phyloP scores from a whole-genome alignment of 2,329 filamentous ascomycete species.

The Harringtonia lauricola region DNA sequence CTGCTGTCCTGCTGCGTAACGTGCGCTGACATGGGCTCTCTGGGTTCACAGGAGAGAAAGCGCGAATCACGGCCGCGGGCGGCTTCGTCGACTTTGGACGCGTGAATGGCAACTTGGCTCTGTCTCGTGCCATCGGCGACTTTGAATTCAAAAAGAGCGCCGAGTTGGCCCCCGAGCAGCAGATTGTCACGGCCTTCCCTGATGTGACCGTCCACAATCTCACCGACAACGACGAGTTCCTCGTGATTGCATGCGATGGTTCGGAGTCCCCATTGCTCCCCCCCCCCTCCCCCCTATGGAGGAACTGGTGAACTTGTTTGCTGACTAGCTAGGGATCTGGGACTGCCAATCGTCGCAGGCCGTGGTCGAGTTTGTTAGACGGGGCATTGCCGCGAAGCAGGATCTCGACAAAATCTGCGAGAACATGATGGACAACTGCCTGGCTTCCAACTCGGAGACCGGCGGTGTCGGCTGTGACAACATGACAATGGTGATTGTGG shows the following conservation, averaged over 20 bases:
- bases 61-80: slow-evolving; percentile 87
- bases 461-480: slow-evolving; percentile 98
- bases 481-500: slow-evolving; percentile 95
- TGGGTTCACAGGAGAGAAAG: slow-evolving; percentile 66
- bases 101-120: slow-evolving; percentile 93
- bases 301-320: background rate
- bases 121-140: slow-evolving; percentile 95
- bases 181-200: slow-evolving; percentile 95
- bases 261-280: slow-evolving; percentile 22
- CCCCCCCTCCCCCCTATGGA: no score
- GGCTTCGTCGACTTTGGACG: slow-evolving; percentile 98
- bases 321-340: slow-evolving; percentile 69
- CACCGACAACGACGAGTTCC: slow-evolving; percentile 87
- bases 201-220: slow-evolving; percentile 89
- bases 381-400: slow-evolving; percentile 94
- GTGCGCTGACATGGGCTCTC: no score
- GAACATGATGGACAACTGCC: slow-evolving; percentile 99
- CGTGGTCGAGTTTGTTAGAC: slow-evolving; percentile 90
- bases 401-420: slow-evolving; percentile 91
- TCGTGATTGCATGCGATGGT: slow-evolving; percentile 91
- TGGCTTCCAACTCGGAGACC: slow-evolving; percentile 95
- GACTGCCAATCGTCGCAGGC: slow-evolving; percentile 98
- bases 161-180: slow-evolving; percentile 91
- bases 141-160: slow-evolving; percentile 99
- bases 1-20: background rate